A percentile compares a stretch with the other conserved stretches of the same genome.
Evolutionary conservation across 2,329 filamentous ascomycete genomes (phyloP).

Genomic region (Phialemoniopsis sp.): DNA sequence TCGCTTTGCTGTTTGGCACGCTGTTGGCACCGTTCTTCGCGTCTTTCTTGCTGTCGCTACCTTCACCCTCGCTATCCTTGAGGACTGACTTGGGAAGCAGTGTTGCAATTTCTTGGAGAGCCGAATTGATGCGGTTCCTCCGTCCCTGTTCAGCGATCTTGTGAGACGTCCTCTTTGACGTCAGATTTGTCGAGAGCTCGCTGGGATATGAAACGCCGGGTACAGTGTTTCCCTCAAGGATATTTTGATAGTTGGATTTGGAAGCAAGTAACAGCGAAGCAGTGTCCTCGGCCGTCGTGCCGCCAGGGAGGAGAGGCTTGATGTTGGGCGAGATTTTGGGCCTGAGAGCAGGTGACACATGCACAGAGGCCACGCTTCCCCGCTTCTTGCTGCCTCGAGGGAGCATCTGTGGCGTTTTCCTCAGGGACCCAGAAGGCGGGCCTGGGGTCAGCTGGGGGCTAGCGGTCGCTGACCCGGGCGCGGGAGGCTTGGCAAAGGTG

Average conservation of each 20-base stretch:
- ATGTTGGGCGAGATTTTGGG: constrained; percentile 93
- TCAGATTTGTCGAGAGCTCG: constrained; percentile 87
- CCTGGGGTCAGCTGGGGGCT: constrained; percentile 61
- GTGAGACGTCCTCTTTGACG: constrained; percentile 94
- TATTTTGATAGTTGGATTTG: constrained; percentile 98
- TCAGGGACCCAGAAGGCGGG: constrained; percentile 25
- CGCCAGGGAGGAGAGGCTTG: constrained; percentile 75
- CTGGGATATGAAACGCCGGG: constrained; percentile 89
- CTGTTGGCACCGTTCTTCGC: constrained; percentile 32
- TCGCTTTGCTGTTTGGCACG: constrained; percentile 83
- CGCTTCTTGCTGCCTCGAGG: constrained; percentile 64
- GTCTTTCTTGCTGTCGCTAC: constrained; percentile 39
- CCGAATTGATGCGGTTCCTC: constrained; percentile 90
- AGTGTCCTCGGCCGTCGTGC: constrained; percentile 52
- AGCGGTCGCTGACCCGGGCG: constrained; percentile 51
- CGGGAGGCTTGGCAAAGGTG: constrained; percentile 31
- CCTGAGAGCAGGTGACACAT: constrained; percentile 81
- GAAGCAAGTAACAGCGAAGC: constrained; percentile 76
- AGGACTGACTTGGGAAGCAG: constrained; percentile 58
- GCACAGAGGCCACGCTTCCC: constrained; percentile 63
- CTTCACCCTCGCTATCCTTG: constrained; percentile 25
- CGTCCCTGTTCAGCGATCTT: constrained; percentile 97
- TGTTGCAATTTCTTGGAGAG: constrained; percentile 84
- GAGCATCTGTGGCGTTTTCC: constrained; percentile 52
- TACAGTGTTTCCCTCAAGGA: constrained; percentile 86